These are phyloP conservation scores for Rutstroemia sydowiana DNA, from an alignment of 2,329 filamentous ascomycete genomes.

Conservation along the genomic window DNA sequence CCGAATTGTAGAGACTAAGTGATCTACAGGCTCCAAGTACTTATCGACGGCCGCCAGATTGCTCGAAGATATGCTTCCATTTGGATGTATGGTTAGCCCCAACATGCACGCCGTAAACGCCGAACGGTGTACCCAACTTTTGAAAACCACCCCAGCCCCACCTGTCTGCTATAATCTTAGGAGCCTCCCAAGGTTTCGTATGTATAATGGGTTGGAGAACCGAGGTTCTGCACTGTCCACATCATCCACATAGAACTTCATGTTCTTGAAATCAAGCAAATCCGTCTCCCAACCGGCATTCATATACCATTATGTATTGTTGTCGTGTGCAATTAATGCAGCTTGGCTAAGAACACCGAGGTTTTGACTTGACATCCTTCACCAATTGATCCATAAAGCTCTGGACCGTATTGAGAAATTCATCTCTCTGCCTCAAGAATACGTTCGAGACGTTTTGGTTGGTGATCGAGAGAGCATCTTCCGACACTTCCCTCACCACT, in stretches of 20 bases:
- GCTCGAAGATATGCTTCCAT: too few species aligned
- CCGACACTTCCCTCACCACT: not conserved
- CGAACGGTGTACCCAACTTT: too few species aligned
- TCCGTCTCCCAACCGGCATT: not conserved
- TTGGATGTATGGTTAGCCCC: too few species aligned
- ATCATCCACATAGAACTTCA: not conserved
- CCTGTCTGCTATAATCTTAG: too few species aligned
- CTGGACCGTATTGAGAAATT: constrained; percentile 6
- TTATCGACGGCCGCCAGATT: too few species aligned
- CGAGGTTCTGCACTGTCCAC: not conserved
- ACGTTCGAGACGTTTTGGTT: not conserved
- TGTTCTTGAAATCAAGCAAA: not conserved
- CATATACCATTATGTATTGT: too few species aligned
- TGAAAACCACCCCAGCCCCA: too few species aligned
- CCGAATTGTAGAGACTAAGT: too few species aligned
- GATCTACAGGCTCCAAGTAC: too few species aligned
- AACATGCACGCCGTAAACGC: too few species aligned
- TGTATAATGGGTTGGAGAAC: too few species aligned
- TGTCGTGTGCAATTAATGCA: not conserved
- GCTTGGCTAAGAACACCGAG: not conserved
- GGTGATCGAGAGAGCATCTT: not conserved
- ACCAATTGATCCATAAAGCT: constrained; percentile 5
- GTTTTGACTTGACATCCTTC: constrained; percentile 1
- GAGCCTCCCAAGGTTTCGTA: too few species aligned
- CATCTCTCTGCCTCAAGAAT: constrained; percentile 1